These are phyloP conservation scores for Acanthamoeba castellanii DNA, from an alignment of 208 protist genomes.

Conservation along the genomic window DNA sequence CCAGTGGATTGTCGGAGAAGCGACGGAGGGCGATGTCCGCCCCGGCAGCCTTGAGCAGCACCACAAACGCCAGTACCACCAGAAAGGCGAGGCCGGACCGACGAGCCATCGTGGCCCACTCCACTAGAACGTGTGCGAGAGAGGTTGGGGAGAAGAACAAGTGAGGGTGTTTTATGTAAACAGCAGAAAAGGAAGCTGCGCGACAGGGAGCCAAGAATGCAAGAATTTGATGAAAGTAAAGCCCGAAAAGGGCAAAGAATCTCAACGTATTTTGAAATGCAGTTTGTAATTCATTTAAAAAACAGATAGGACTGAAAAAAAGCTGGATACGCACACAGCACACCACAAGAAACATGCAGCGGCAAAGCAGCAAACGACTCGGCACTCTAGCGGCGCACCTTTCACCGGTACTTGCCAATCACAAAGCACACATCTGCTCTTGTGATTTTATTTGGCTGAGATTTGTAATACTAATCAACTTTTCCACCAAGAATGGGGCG, in stretches of 20 bases:
- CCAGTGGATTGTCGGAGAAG: background rate
- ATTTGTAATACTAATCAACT: background rate
- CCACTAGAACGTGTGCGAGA: no score
- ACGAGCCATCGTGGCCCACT: background rate
- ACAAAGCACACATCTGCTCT: background rate
- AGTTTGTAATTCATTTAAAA: background rate
- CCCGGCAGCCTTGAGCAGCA: background rate
- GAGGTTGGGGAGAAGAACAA: no score
- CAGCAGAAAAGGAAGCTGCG: no score
- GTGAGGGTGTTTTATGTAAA: no score
- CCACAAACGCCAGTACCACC: background rate
- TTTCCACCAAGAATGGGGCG: background rate
- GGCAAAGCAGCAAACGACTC: background rate
- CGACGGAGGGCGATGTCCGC: background rate
- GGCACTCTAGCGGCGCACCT: background rate
- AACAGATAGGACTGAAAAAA: background rate
- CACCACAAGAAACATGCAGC: background rate
- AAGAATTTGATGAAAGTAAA: no score
- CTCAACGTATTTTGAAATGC: no score
- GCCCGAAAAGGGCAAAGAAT: no score
- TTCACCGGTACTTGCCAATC: background rate
- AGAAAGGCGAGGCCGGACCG: background rate
- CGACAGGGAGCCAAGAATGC: no score
- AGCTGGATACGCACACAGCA: background rate
- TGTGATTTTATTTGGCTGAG: no score